Evolutionary conservation across 202 grass and related monocot species (phyloP).

Genomic region (Cymbopogon flexuosus): DNA sequence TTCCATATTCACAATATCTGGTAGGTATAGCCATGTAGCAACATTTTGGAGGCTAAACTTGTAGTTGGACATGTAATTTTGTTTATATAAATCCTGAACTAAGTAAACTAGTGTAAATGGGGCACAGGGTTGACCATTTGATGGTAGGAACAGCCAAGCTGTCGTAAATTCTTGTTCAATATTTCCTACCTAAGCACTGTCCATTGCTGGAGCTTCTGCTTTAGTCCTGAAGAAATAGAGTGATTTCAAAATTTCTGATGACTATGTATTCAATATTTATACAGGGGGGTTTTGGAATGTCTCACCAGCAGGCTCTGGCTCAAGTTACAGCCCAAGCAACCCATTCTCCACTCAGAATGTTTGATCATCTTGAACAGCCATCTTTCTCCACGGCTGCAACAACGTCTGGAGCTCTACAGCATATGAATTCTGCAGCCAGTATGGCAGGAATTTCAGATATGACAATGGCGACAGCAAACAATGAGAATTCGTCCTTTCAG

Average conservation of each 20-base stretch:
- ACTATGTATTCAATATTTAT: conserved; percentile 2
- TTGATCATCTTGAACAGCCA: conserved; percentile 52
- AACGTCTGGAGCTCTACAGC: conserved; percentile 36
- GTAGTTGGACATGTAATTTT: neutral
- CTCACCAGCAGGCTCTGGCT: conserved; percentile 55
- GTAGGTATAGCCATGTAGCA: neutral
- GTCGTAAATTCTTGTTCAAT: neutral
- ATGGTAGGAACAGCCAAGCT: neutral
- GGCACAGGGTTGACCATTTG: neutral
- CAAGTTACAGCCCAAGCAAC: conserved; percentile 71
- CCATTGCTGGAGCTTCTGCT: neutral
- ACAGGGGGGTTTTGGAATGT: conserved; percentile 69
- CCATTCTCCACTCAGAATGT: conserved; percentile 68
- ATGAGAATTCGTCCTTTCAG: conserved; percentile 42
- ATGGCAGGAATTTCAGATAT: conserved; percentile 32
- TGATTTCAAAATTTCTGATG: neutral
- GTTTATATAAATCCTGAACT: conserved; percentile 7
- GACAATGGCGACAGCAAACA: conserved; percentile 32
- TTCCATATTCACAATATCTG: conserved; percentile 14
- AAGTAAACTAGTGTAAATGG: conserved; percentile 4
- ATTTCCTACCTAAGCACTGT: neutral
- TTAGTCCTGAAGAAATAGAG: conserved; percentile 25
- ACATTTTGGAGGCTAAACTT: neutral
- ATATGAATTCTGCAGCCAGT: conserved; percentile 35
- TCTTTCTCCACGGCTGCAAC: conserved; percentile 42